Evolutionary conservation across 148 eudicot genomes (phyloP).

Genomic region (Rhododendron kiyosumense): DNA sequence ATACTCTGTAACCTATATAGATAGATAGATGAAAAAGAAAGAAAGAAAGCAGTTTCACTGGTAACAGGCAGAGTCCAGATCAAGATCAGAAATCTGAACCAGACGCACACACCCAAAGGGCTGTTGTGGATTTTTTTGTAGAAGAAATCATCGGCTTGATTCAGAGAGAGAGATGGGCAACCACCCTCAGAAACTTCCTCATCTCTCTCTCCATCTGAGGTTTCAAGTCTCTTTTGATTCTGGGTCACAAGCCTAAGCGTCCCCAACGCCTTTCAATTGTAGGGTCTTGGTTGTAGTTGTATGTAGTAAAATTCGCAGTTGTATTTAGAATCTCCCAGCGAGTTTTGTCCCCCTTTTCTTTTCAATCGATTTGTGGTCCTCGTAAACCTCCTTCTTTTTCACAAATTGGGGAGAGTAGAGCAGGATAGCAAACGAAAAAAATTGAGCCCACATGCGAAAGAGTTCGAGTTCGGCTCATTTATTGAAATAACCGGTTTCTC

Average conservation of each 20-base stretch:
- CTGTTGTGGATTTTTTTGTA: background rate
- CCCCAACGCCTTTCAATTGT: background rate
- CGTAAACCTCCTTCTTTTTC: too few relatives aligned
- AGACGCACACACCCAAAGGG: background rate
- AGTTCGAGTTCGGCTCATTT: too few relatives aligned
- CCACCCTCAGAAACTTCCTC: conserved; percentile 1
- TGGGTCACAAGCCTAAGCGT: background rate
- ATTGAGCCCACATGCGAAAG: too few relatives aligned
- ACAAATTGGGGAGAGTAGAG: too few relatives aligned
- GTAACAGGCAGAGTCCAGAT: background rate
- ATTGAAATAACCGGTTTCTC: too few relatives aligned
- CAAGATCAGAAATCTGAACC: background rate
- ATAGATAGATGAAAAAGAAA: background rate
- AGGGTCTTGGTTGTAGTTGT: too few relatives aligned
- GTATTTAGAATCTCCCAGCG: too few relatives aligned
- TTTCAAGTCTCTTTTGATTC: background rate
- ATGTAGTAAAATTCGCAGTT: too few relatives aligned
- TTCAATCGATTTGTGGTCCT: too few relatives aligned
- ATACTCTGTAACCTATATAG: background rate
- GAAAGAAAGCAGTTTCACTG: background rate
- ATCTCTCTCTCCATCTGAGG: background rate
- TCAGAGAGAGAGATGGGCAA: background rate
- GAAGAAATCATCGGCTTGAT: background rate
- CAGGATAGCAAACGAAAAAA: too few relatives aligned
- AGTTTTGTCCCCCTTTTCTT: too few relatives aligned